phyloP scores from a whole-genome alignment of 1,139 yeast genomes.

The Hyphopichia wangnamkhiaoensis region DNA sequence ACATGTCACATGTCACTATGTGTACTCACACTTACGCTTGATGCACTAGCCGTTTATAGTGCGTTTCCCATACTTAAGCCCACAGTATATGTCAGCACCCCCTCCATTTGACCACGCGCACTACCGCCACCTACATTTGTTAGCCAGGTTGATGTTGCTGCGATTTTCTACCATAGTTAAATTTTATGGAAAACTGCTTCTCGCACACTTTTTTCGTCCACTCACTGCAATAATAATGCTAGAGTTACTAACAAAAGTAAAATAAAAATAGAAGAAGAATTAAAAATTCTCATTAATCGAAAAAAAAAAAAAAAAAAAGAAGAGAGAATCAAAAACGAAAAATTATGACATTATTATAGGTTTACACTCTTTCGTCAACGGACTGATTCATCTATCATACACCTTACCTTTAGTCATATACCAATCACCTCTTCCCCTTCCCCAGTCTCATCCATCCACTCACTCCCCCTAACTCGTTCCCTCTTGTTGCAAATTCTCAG shows the following conservation, averaged over 20 bases:
- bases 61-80: constrained; percentile 1
- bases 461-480: no score
- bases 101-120: not conserved
- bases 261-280: no score
- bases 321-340: not conserved
- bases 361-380: no score
- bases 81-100: constrained; percentile 7
- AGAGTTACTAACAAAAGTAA: no score
- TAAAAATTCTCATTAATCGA: not conserved
- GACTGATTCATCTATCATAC: no score
- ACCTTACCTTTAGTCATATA: not conserved
- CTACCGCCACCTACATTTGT: not conserved
- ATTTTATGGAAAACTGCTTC: no score
- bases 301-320: not conserved
- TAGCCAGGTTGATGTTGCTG: not conserved
- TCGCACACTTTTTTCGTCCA: no score
- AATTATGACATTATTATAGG: no score
- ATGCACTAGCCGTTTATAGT: not conserved
- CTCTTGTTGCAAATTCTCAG: no score
- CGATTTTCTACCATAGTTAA: no score
- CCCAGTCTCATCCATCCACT: not conserved
- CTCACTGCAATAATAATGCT: no score
- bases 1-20: no score
- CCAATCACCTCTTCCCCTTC: not conserved
- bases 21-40: not conserved